Evolutionary conservation across 345 rosid genomes (phyloP), one percentile per base, ranked within the genome.

Genomic region (Populus deltoides): DNA sequence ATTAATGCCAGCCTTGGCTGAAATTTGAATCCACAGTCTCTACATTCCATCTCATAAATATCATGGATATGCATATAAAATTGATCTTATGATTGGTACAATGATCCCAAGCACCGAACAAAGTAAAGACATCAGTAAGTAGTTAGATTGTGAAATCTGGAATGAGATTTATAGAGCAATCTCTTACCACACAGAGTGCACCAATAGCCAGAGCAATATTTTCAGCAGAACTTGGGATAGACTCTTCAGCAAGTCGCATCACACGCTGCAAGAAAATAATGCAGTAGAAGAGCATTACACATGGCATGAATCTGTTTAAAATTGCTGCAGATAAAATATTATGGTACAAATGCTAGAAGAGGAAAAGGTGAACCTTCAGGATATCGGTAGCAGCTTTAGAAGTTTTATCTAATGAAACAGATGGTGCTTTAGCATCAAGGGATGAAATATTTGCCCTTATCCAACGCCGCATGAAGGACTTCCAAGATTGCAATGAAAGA

Each of bases 401-500:
- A 75, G 88, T 85, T 81, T 83, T 90, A 83, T 92, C 97, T 29
- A 82, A 82, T 43, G 77, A 84, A 75, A 77, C 27, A 27, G 87
- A 77, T 20, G 85, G 73, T 55, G 67, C 82, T 83, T 86, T 92
- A 55, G 85, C 85, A 78, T 85, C 89, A 83, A 82, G 73, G 75
- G 83, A 84, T 82, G 85, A 75, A 36, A 87, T 76, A 81, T 72
- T 86, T 71, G 89, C 94, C 74, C 85, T 92, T 80, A 93, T 83
- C 99, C 99, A 94, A 59, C 91, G 93, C 51, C 75, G 81, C 90
- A 93, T 86, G 87, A 94, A 94, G 77, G 91, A 83, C 88, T 88
- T 93, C 93, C 97, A 90, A 33, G 99, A 94, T 87, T 94, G 95
- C 83, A 90, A 80, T 24, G 99, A 90, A 73, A 94, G 88, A 80